phyloP scores from a whole-genome alignment of 345 rosid genomes.

The Mercurialis annua region DNA sequence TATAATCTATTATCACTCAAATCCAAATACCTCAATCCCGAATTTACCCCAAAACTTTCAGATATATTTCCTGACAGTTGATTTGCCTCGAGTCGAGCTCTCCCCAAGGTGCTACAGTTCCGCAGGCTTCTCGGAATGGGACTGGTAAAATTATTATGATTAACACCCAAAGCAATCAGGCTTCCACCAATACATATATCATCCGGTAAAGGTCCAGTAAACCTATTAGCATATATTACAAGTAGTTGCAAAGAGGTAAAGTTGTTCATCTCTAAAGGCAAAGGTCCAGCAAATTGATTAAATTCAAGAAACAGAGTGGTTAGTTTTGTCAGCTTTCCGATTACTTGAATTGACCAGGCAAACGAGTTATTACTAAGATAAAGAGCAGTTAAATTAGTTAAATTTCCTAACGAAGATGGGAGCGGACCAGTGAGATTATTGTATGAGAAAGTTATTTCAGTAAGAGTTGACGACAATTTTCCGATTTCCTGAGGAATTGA shows the following conservation, averaged over 20 bases:
- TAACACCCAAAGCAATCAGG: slow-evolving; percentile 18
- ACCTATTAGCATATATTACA: slow-evolving; percentile 16
- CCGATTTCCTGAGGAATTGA: slow-evolving; percentile 8
- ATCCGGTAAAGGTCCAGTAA: slow-evolving; percentile 25
- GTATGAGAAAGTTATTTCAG: slow-evolving; percentile 7
- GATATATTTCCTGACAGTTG: slow-evolving; percentile 32
- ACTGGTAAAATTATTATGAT: slow-evolving; percentile 28
- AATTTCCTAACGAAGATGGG: slow-evolving; percentile 7
- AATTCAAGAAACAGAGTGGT: neutral
- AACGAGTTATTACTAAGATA: slow-evolving; percentile 2
- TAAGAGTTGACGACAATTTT: slow-evolving; percentile 13
- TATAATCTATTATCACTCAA: slow-evolving; percentile 30
- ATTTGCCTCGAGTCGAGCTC: slow-evolving; percentile 31
- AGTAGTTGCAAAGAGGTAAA: slow-evolving; percentile 17
- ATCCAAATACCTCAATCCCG: slow-evolving; percentile 25
- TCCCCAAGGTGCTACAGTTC: slow-evolving; percentile 29
- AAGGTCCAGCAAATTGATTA: slow-evolving; percentile 3
- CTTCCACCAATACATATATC: slow-evolving; percentile 23
- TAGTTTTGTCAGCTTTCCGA: slow-evolving; percentile 1
- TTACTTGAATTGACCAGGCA: neutral
- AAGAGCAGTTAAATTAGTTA: neutral
- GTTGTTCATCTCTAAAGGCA: slow-evolving; percentile 17
- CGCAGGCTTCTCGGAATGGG: slow-evolving; percentile 27
- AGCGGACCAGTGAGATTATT: slow-evolving; percentile 8
- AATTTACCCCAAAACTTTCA: slow-evolving; percentile 28